phyloP scores from a whole-genome alignment of 1,139 yeast species.

The Taphrina pruni region DNA sequence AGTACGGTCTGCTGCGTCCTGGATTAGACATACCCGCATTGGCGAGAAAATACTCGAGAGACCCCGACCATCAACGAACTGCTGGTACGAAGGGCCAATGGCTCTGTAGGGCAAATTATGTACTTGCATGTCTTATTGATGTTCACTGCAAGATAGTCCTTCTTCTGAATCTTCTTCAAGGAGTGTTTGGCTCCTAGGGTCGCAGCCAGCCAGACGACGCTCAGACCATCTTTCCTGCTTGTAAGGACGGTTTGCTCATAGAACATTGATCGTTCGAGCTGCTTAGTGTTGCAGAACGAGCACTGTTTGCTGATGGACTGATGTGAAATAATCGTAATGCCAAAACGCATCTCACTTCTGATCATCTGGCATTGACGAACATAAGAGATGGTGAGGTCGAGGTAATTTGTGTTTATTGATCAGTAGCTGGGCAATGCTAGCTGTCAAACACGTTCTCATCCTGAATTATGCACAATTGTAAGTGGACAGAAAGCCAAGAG shows the following conservation, averaged over 20 bases:
- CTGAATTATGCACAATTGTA: too few species aligned
- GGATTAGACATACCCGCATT: conserved; percentile 55
- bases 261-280: conserved; percentile 32
- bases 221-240: conserved; percentile 43
- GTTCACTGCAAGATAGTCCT: conserved; percentile 47
- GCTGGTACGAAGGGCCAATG: conserved; percentile 56
- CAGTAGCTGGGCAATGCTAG: too few species aligned
- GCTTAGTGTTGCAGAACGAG: too few species aligned
- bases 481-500: too few species aligned
- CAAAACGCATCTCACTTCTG: too few species aligned
- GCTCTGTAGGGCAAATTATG: conserved; percentile 47
- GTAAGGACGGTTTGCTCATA: conserved; percentile 43
- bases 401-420: too few species aligned
- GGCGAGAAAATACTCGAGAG: conserved; percentile 61
- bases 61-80: conserved; percentile 65
- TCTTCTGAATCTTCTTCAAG: conserved; percentile 45
- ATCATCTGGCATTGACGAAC: too few species aligned
- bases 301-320: neutral
- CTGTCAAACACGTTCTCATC: too few species aligned
- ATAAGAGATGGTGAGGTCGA: too few species aligned
- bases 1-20: neutral
- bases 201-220: conserved; percentile 47
- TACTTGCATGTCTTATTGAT: conserved; percentile 46
- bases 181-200: conserved; percentile 47
- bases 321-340: neutral